A percentile compares a stretch with the other conserved stretches of the same genome.
Evolutionary conservation across 169 alveolate genomes (phyloP).

Genomic region (Babesia ovata): DNA sequence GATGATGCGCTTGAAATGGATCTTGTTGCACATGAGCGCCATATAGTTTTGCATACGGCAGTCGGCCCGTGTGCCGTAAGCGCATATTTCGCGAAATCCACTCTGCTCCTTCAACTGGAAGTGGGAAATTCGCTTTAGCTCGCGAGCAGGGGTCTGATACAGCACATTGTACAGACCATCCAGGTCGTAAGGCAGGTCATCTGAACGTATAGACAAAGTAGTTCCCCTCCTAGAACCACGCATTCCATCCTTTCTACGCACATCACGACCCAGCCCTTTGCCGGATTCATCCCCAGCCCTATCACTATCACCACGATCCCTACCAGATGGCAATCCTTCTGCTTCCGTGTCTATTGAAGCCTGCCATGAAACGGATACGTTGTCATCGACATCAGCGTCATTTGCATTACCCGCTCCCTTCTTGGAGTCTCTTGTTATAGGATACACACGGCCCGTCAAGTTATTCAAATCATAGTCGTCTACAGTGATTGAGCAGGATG

Average conservation of each 20-base stretch:
- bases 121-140: slow-evolving; percentile 38
- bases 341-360: not conserved
- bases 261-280: not conserved
- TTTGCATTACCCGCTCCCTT: slow-evolving; percentile 2
- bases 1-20: slow-evolving; percentile 70
- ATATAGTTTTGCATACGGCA: slow-evolving; percentile 65
- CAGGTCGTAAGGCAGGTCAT: slow-evolving; percentile 12
- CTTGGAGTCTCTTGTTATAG: not conserved
- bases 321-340: not conserved
- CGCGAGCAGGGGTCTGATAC: slow-evolving; percentile 70
- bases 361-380: not conserved
- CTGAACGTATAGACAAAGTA: not conserved
- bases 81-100: slow-evolving; percentile 73
- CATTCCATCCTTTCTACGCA: no score
- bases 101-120: slow-evolving; percentile 66
- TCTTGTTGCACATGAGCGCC: slow-evolving; percentile 44
- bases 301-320: not conserved
- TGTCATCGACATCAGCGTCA: not conserved
- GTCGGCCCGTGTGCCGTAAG: slow-evolving; percentile 68
- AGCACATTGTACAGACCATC: slow-evolving; percentile 55
- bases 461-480: not conserved
- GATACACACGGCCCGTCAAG: not conserved
- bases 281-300: not conserved
- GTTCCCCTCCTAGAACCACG: not conserved
- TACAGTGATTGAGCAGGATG: slow-evolving; percentile 11